Base-by-base conservation (phyloP, 2,329 filamentous ascomycete species). In the Apiospora aurea region DNA sequence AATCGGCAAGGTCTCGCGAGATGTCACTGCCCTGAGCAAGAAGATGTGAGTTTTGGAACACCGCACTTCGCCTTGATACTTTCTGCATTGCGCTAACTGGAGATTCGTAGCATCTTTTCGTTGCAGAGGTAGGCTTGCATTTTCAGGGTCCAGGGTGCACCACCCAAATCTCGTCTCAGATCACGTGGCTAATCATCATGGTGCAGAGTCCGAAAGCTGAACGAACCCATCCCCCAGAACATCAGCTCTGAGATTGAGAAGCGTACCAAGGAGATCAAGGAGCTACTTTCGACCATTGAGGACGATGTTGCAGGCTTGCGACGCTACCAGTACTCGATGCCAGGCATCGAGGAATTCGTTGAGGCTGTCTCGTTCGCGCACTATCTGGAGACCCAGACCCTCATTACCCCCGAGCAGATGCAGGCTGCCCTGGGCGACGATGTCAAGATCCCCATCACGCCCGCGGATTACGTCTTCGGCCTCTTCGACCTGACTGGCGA, bases 401-500 rank as follows among this genome's bases (percentile, higher is more conserved):
- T 98, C 67, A 91, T 98, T 76, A 89, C 90, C 0, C 89, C 89
- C 13, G 86, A 89, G 0, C 89, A 94, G 71, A 87, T 93, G 0
- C 81, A 85, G 43, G 82, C 78, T 0, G 82, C 84, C 2, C 80
- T 91, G 10, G 85, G 85, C 0, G 74, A 79, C 8, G 71, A 73
- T 1, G 80, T 83, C 0, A 87, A 86, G 1, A 87, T 98, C 2
- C 78, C 86, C 0, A 85, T 98, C 26, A 94, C 93, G 1, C 87
- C 91, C 38, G 90, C 96, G 71, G 96, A 99, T 82, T 98, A 97
- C 80, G 84, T 97, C 72, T 92, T 96, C 74, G 96, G 96, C 11
- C 83, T 99, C 2, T 98, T 97, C 79, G 96, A 99, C 81, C 89
- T 98, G 76, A 95, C 95, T 1, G 96, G 96, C 51, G 96, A 99